A percentile compares a stretch with the other conserved stretches of the same genome.
Evolutionary conservation across 805 yeast genomes (phyloP).

Genomic region (Candida morakotiae): DNA sequence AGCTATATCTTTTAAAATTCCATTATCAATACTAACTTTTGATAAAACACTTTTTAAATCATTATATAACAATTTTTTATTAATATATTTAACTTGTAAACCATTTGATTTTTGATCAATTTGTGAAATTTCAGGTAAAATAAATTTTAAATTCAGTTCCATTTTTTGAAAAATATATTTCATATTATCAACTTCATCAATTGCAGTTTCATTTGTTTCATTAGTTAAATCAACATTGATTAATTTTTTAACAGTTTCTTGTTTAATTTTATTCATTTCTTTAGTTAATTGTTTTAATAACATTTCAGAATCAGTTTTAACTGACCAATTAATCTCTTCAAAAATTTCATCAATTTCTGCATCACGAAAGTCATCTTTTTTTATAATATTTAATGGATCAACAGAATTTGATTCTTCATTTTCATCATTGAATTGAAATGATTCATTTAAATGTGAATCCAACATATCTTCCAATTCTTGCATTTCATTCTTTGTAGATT

Average conservation of each 20-base stretch:
- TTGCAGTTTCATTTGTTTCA: slow-evolving; percentile 29
- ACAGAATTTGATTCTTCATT: slow-evolving; percentile 5
- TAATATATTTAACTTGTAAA: slow-evolving; percentile 75
- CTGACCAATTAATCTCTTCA: slow-evolving; percentile 75
- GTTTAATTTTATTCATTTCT: slow-evolving; percentile 61
- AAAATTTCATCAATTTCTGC: slow-evolving; percentile 60
- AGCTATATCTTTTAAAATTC: slow-evolving; percentile 46
- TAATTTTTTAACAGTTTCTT: slow-evolving; percentile 51
- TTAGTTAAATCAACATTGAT: slow-evolving; percentile 33
- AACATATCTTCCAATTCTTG: slow-evolving; percentile 38
- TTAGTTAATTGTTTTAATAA: slow-evolving; percentile 54
- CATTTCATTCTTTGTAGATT: slow-evolving; percentile 17
- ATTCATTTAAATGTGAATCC: slow-evolving; percentile 15
- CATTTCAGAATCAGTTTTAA: slow-evolving; percentile 57
- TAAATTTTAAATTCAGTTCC: slow-evolving; percentile 34
- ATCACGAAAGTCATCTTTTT: slow-evolving; percentile 16
- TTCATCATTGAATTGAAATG: slow-evolving; percentile 4
- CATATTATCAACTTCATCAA: slow-evolving; percentile 34
- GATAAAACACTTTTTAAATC: slow-evolving; percentile 66
- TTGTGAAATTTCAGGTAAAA: slow-evolving; percentile 63
- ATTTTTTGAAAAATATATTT: slow-evolving; percentile 34
- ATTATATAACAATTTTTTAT: slow-evolving; percentile 69
- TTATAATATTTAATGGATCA: slow-evolving; percentile 12
- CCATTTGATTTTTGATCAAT: slow-evolving; percentile 79
- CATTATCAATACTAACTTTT: slow-evolving; percentile 64